phyloP scores from a whole-genome alignment of 2,329 filamentous ascomycete genomes.

The Pleomassaria siparia region DNA sequence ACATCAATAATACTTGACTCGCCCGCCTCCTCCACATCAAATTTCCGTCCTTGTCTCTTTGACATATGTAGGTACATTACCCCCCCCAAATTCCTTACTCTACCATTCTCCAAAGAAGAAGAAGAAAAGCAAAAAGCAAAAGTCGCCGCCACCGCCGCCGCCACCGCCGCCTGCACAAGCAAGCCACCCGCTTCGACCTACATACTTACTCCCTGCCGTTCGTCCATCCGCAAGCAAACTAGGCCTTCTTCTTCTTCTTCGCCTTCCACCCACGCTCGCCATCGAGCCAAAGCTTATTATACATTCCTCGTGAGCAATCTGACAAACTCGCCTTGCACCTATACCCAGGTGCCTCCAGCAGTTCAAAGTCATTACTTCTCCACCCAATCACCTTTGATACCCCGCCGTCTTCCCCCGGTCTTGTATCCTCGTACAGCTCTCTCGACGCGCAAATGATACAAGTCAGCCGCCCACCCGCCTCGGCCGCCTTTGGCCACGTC shows the following conservation, averaged over 20 bases:
- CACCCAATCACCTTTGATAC: background rate
- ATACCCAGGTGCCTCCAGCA: background rate
- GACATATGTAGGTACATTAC: no score
- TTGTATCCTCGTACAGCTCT: background rate
- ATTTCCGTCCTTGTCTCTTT: conserved; percentile 7
- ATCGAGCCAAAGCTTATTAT: no score
- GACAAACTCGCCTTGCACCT: background rate
- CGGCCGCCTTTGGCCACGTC: conserved; percentile 32
- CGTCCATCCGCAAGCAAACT: no score
- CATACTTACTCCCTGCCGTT: no score
- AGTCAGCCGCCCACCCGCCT: conserved; percentile 33
- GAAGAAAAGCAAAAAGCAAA: no score
- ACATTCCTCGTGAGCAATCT: background rate
- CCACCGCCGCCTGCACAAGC: background rate
- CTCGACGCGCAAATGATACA: conserved; percentile 32
- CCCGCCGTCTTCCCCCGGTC: background rate
- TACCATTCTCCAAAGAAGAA: no score
- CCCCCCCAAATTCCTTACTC: background rate
- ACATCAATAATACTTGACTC: conserved; percentile 14
- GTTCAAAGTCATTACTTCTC: background rate
- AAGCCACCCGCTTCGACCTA: no score
- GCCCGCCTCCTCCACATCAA: conserved; percentile 7
- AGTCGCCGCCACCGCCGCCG: no score
- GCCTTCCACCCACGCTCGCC: background rate
- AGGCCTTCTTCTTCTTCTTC: no score